Base-by-base conservation (phyloP, 441 rosid species). In the Codiaeum variegatum region DNA sequence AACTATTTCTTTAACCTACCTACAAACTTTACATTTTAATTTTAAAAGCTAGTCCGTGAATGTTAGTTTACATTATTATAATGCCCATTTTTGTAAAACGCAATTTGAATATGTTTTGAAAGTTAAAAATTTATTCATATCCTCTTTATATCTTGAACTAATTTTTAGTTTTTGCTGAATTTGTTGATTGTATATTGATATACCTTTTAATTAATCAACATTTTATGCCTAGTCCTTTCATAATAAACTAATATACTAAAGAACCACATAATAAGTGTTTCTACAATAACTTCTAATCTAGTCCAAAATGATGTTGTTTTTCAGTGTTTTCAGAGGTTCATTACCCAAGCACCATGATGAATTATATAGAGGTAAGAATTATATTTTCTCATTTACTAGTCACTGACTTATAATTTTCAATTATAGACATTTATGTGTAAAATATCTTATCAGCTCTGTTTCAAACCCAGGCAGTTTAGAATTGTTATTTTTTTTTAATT, bases 291-390 rank as follows among this genome's bases (percentile, higher is more conserved):
- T 59, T 73, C 83, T 78, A 77, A 84, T 70, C 26, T 62, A 36
- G 23, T 65, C 16, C 12, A 32, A 3, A 59, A 24, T 66, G 47
- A 12, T 77, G 52, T 76, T 76, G 40, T 63, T 29, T 85, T 78
- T 76, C 94, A 95, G 99, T 91, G 97, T 86, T 83, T 61, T 95
- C 99, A 23, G 81, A 82, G 15, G 72, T 86, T 66, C 85, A 90
- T 75, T 95, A 98, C 87, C 85, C 93, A 79, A 83, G 86, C 86
- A 93, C 90, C 62, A 84, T 85, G 76, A 93, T 95, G 94, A 95
- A 90, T 80, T 93, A 97, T 89, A 91, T 95, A 73, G 95, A 96
- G 85, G 98, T 95, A 85, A 89, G 90, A 78, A 49, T 3, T 66
- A 19, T 66, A 0, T 3, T 38, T 21, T 47, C 49, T 51, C 23